phyloP scores from a whole-genome alignment of 2,329 filamentous ascomycete genomes.

The Erysiphe pulchra region DNA sequence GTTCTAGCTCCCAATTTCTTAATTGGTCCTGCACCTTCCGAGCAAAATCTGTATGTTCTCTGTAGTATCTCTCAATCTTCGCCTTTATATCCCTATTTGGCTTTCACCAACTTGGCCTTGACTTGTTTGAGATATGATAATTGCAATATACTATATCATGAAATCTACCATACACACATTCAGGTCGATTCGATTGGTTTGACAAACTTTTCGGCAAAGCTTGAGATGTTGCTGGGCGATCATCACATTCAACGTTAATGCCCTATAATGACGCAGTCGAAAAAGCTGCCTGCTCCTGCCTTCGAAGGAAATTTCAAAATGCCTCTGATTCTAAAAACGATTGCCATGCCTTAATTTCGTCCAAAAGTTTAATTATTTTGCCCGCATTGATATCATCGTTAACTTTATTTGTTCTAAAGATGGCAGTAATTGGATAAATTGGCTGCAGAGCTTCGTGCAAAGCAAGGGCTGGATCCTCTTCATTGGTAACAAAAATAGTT shows the following conservation, averaged over 20 bases:
- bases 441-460: not conserved
- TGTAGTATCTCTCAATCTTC: not conserved
- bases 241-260: not conserved
- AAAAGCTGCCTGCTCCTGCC: not conserved
- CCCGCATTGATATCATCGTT: not conserved
- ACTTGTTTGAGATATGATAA: not conserved
- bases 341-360: not conserved
- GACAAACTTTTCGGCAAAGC: too few relatives aligned
- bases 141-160: not conserved
- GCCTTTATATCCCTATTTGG: not conserved
- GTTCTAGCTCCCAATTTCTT: too few relatives aligned
- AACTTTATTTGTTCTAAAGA: not conserved
- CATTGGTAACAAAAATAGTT: not conserved
- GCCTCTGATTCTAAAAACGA: not conserved
- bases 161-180: not conserved
- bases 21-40: not conserved
- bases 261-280: not conserved
- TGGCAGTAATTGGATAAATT: not conserved
- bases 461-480: not conserved
- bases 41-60: not conserved
- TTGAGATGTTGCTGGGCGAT: too few relatives aligned
- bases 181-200: too few relatives aligned
- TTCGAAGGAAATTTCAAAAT: not conserved
- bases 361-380: not conserved
- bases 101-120: not conserved